Base-by-base conservation (phyloP, 768 basidiomycete species). In the Gymnopilus junonius region DNA sequence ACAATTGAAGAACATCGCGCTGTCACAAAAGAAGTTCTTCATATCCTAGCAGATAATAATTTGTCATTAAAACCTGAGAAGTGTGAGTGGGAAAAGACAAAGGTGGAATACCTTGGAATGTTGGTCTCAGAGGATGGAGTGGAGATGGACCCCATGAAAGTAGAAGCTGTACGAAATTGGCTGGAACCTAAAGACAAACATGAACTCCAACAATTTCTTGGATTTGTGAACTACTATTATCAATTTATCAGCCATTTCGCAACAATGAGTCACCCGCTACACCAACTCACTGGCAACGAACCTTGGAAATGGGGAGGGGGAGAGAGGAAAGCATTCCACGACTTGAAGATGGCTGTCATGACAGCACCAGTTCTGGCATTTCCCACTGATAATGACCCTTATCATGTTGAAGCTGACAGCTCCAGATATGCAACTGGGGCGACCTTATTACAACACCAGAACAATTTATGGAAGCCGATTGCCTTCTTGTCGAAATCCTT, bases 151-250 rank as follows among this genome's bases (percentile, higher is more conserved):
- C 69, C 72, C 0, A 42, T 14, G 0, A 82, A 81, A 50, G 63
- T 80, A 2, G 62, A 63, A 68, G 34, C 72, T 0, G 64, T 82
- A 15, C 45, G n/a, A 0, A 55, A 73, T 0, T 81, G 79, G 80
- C 78, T 77, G 37, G 45, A 68, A 67, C 31, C 70, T 63, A 58
- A 69, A 68, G 42, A 59, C 60, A 12, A 42, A 35, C 68, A 66
- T 2, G 73, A 83, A 4, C 40, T 83, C 0, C 79, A 78, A 55
- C 67, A 69, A 8, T 85, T 85, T 61, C 61, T 83, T 0, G 77
- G 82, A 0, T 83, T 84, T 39, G 39, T 64, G 0, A 80, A 79
- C 34, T 82, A 76, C 60, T 81, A 79, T 35, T 46, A 70, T 1
- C n/a, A 64, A 0, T 81, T 80, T 56, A 75, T 81, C 6, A 2